Base-by-base conservation (phyloP, 495 filamentous ascomycete genomes). In the Bacidia gigantensis region DNA sequence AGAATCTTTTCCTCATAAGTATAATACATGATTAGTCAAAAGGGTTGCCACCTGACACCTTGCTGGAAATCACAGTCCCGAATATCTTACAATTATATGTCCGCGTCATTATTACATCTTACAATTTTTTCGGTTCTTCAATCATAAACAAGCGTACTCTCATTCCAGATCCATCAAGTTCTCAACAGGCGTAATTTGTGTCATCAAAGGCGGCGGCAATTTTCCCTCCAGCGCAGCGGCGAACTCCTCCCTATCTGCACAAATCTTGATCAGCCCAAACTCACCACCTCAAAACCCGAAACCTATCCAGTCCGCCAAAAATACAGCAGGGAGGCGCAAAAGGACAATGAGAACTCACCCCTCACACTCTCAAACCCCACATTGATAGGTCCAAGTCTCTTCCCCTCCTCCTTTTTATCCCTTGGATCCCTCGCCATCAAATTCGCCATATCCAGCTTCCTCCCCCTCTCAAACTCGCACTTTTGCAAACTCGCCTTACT, bases 391-490 rank as follows among this genome's bases (percentile, higher is more conserved):
- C 64, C 65, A 26, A 25, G 21, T 45, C 20, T 59, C 50, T 46
- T 52, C 50, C 61, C 58, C 26, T 51, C 52, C 38, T 50, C 50
- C 26, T 45, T 60, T 1, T 56, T 59, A 5, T 58, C 58, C 43
- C 58, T 69, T 1, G 67, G 56, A 11, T 55, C 48, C 3, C 60
- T 61, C 3, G 68, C 60, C 14, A 60, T 52, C 12, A 71, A 58
- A 32, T 62, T 59, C 43, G 62, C 58, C 62, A 71, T 60, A 48
- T 71, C 67, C 2, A 71, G 51, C n/a, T 59, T 52, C 3, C 52
- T 63, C 9, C 68, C 68, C 24, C 65, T 53, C 11, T 53, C 50
- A 46, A 58, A 67, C n/a, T 52, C 50, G 14, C 54, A 24, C 2
- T 46, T 49, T 3, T 58, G 58, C 42, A 71, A 58, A 17, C 49